phyloP scores from a whole-genome alignment of 2,329 filamentous ascomycete genomes.

The Clarireedia homoeocarpa region DNA sequence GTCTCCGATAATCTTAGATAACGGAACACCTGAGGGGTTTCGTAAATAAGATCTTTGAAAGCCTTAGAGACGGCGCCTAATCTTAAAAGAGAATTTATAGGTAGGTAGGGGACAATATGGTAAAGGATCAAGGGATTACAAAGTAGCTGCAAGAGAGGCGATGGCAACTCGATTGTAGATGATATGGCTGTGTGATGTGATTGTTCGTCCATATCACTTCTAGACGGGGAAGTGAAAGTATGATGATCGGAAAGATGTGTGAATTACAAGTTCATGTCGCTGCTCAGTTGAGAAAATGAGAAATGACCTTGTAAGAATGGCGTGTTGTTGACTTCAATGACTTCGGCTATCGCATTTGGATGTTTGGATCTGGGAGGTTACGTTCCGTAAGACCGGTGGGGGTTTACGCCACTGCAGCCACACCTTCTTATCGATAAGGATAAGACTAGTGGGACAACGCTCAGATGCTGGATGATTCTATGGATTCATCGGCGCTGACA shows the following conservation, averaged over 20 bases:
- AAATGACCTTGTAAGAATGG: background rate
- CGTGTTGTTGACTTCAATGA: too few relatives aligned
- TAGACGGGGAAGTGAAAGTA: background rate
- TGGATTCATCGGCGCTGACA: too few relatives aligned
- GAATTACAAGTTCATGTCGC: background rate
- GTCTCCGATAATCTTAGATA: slow-evolving; percentile 71
- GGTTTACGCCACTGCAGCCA: too few relatives aligned
- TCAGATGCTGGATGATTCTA: too few relatives aligned
- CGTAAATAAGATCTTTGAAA: slow-evolving; percentile 55
- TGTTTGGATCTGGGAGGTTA: too few relatives aligned
- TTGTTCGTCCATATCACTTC: slow-evolving; percentile 6
- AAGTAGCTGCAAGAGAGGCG: slow-evolving; percentile 57
- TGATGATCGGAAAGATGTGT: background rate
- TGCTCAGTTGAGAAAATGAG: background rate
- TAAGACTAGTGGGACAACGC: too few relatives aligned
- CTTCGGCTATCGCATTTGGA: too few relatives aligned
- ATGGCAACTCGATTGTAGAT: slow-evolving; percentile 9
- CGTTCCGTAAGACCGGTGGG: too few relatives aligned
- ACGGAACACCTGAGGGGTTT: slow-evolving; percentile 69
- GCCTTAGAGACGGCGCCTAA: slow-evolving; percentile 61
- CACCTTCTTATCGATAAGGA: too few relatives aligned
- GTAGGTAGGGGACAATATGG: slow-evolving; percentile 69
- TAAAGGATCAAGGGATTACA: slow-evolving; percentile 72
- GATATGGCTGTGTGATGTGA: background rate
- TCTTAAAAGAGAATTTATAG: slow-evolving; percentile 58